Percentiles rank a stretch among this genome's conserved stretches.
phyloP scores from a whole-genome alignment of 2,329 filamentous ascomycete genomes.

The Fusarium verrucosum region DNA sequence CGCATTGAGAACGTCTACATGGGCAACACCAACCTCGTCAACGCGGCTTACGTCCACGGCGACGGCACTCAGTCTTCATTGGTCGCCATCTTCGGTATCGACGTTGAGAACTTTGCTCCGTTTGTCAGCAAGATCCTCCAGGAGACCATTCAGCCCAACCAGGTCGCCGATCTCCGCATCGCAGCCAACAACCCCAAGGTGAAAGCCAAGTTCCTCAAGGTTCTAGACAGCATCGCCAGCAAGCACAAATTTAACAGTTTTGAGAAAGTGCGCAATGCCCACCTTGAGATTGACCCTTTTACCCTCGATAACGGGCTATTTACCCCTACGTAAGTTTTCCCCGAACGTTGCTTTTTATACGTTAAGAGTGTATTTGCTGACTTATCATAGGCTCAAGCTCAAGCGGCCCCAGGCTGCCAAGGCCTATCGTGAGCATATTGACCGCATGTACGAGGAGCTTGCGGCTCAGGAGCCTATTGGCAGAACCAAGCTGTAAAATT shows the following conservation, averaged over 20 bases:
- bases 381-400: constrained; percentile 61
- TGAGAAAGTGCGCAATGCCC: constrained; percentile 79
- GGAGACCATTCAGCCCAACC: constrained; percentile 68
- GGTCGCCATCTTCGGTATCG: constrained; percentile 87
- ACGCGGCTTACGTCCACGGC: constrained; percentile 89
- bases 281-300: constrained; percentile 88
- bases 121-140: constrained; percentile 83
- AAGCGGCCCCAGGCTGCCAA: constrained; percentile 66
- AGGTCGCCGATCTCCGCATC: constrained; percentile 72
- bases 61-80: constrained; percentile 83
- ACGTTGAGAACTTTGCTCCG: constrained; percentile 82
- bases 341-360: background rate
- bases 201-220: constrained; percentile 76
- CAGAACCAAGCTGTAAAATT: constrained; percentile 42
- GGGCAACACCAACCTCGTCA: constrained; percentile 79
- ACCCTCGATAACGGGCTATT: constrained; percentile 90
- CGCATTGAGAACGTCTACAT: constrained; percentile 95
- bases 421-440: constrained; percentile 63
- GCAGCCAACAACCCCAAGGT: constrained; percentile 76
- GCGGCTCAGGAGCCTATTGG: constrained; percentile 19
- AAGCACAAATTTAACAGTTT: constrained; percentile 92
- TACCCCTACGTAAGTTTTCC: constrained; percentile 79
- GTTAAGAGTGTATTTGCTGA: constrained; percentile 13
- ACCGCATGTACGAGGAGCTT: constrained; percentile 66
- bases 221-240: constrained; percentile 80